Evolutionary conservation across 768 basidiomycete genomes (phyloP), one percentile per base, ranked within the genome.

Genomic region (Tremella yokohamensis): DNA sequence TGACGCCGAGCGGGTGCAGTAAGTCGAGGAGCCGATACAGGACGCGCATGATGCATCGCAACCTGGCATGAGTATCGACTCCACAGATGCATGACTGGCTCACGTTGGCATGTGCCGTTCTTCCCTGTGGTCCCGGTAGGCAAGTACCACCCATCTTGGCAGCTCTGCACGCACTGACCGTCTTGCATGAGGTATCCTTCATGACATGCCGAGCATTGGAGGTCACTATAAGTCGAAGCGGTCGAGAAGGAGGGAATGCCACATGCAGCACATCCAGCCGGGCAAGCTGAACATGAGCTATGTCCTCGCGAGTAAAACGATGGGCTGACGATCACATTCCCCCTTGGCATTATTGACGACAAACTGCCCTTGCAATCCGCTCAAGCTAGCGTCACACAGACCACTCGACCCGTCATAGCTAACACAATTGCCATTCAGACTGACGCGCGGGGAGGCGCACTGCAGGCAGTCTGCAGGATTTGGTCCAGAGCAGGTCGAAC

Each of bases 71-170:
- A 44, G 12, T 19, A 42, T 63, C 52, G 25, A 6, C 15, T n/a
- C 42, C n/a, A n/a, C n/a, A n/a, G n/a, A n/a, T n/a, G n/a, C n/a
- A n/a, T n/a, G n/a, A n/a, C n/a, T n/a, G n/a, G n/a, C n/a, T n/a
- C 61, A 76, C 74, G 40, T 58, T 71, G 61, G 61, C 75, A 76
- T 2, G 71, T 73, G 9, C 72, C 74, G 47, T 72, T 76, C 3
- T 44, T 64, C 1, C 42, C 51, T 8, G 68, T 63, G 19, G 54
- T 47, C 0, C 61, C 62, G 8, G 47, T 52, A 15, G 69, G 68
- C 1, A 73, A 29, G 53, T 59, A 76, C 49, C 48, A 62, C 2
- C 75, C 75, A 3, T 57, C 60, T 15, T 51, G 29, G 39, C 75
- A 76, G 18, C 18, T 57, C 59, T 66, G 45, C 0, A 70, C 66